Conservation (phyloP, 176 grass and related monocot genomes). For the Avena sativa region DNA sequence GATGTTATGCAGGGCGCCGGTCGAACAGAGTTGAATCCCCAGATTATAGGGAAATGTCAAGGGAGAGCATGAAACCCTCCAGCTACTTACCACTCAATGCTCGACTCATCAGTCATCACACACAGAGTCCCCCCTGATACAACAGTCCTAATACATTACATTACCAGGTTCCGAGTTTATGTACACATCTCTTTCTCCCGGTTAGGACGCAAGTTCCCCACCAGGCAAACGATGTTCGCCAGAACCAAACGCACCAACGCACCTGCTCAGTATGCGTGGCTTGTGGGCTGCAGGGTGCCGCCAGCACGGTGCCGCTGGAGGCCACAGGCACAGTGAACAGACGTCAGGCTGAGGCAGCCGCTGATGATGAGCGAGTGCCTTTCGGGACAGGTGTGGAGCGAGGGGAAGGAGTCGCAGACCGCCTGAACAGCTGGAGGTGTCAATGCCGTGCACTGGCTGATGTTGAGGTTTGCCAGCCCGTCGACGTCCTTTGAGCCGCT, state of each 20-base stretch:
- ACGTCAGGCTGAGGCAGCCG: slow-evolving; percentile 82
- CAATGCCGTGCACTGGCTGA: slow-evolving; percentile 85
- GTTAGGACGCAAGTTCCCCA: background rate
- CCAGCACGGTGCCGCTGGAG: slow-evolving; percentile 59
- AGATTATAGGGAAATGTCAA: too few relatives aligned
- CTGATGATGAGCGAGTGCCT: slow-evolving; percentile 94
- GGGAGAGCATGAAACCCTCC: slow-evolving; percentile 9
- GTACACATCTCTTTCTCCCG: slow-evolving; percentile 37
- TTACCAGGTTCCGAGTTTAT: slow-evolving; percentile 38
- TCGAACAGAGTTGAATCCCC: too few relatives aligned
- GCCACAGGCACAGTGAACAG: slow-evolving; percentile 77
- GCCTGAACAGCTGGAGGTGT: slow-evolving; percentile 84
- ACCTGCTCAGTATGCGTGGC: slow-evolving; percentile 60
- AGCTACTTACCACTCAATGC: background rate
- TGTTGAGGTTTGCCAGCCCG: slow-evolving; percentile 78
- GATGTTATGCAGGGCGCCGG: too few relatives aligned
- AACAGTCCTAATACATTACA: slow-evolving; percentile 31
- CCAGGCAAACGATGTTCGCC: background rate
- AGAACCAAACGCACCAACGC: background rate
- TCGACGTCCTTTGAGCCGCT: slow-evolving; percentile 33
- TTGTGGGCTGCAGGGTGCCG: slow-evolving; percentile 46
- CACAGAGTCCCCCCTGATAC: slow-evolving; percentile 2
- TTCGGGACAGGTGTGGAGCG: slow-evolving; percentile 71
- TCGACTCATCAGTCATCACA: background rate
- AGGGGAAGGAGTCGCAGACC: slow-evolving; percentile 77